Percentiles rank a stretch among this genome's conserved stretches.
These are phyloP conservation scores for Suillus luteus DNA, from an alignment of 768 basidiomycete species.

Conservation along the genomic window DNA sequence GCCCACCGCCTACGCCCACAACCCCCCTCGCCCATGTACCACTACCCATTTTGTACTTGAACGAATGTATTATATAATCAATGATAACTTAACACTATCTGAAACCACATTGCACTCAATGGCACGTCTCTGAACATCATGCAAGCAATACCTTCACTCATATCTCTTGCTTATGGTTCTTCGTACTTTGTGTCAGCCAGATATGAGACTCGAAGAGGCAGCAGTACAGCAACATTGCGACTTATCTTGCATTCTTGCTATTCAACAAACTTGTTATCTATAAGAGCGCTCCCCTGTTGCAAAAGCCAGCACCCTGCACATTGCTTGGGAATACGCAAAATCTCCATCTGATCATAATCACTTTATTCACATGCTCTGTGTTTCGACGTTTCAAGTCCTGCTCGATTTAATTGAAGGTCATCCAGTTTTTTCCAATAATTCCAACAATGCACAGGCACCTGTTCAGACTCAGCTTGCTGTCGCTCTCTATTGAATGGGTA, in stretches of 20 bases:
- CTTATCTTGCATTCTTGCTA: constrained; percentile 6
- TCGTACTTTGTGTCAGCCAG: no score
- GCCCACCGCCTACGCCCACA: no score
- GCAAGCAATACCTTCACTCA: no score
- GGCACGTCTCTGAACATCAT: no score
- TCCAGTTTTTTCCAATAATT: constrained; percentile 21
- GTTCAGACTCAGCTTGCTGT: constrained; percentile 34
- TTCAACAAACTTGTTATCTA: constrained; percentile 12
- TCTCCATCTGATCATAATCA: constrained; percentile 18
- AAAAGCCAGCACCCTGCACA: constrained; percentile 28
- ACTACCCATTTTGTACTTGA: no score
- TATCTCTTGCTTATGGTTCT: no score
- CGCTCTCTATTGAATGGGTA: constrained; percentile 31
- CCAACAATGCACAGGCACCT: constrained; percentile 31
- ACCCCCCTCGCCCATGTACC: no score
- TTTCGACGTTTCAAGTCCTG: constrained; percentile 9
- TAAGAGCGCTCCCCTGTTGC: constrained; percentile 13
- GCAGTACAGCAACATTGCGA: constrained; percentile 1
- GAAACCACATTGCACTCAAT: no score
- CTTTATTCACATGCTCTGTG: no score
- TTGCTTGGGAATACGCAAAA: constrained; percentile 30
- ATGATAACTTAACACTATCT: no score
- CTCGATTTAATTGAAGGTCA: constrained; percentile 33
- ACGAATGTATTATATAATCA: no score
- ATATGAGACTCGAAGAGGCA: background rate